Base-by-base conservation (phyloP, 164 flowering plant species). In the Vitis labrusca region DNA sequence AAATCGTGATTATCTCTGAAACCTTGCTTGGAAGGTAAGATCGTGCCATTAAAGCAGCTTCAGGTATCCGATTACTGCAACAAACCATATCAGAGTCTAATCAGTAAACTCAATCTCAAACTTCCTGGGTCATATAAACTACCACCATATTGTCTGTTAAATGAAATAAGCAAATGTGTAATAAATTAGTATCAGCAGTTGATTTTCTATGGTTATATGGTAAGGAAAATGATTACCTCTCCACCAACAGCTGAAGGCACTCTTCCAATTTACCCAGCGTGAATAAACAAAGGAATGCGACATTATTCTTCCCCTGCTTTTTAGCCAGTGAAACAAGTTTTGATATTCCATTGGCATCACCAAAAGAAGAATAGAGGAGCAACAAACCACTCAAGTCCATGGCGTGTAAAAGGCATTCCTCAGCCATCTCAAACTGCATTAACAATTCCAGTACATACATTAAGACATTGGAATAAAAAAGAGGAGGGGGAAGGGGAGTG, bases 1-100 rank as follows among this genome's bases (percentile, higher is more conserved):
- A 95, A 75, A 85, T 75, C 27, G 86, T 84, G 29, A 95, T 88
- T 50, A 93, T 91, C 73, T 93, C 98, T 32, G 99, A 90, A 64
- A 95, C 98, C 81, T 90, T 95, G 86, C 98, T 91, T n/a, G 99
- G 99, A 69, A 93, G 97, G 80, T 95, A 95, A 64, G 99, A 95
- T 54, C 99, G 85, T 10, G 99, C 99, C 98, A 95, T 91, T 71
- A 95, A 80, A 73, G 99, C 98, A 80, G 99, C 99, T 76, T 95
- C 99, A 63, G 99, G 99, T 78, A 95, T 93, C 81, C 99, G 93
- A 61, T 95, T 90, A 82, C 99, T 95, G 93, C 74, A 77, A 75
- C 27, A 23, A 0, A 23, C 27, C 27, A 23, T 23, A 23, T 23
- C 27, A 23, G 27, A 23, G 27, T 23, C 27, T 23, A 23, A 23